Conservation (phyloP, 257 asterid species). For the Salvia hispanica region DNA sequence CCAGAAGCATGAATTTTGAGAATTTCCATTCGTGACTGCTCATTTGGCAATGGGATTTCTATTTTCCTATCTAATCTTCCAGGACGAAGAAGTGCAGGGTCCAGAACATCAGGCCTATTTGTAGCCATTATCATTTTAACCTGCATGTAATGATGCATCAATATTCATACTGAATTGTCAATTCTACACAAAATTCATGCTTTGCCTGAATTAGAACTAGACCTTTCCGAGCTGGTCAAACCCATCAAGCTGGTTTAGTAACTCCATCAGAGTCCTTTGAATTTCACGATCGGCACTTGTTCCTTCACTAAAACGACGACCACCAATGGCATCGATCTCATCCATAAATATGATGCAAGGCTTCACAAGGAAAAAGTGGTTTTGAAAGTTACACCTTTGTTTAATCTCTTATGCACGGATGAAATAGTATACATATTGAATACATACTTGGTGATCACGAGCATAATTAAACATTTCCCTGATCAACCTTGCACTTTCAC, state of each 20-base stretch:
- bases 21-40: slow-evolving; percentile 90
- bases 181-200: slow-evolving; percentile 1
- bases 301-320: slow-evolving; percentile 96
- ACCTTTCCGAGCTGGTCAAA: slow-evolving; percentile 99
- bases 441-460: slow-evolving; percentile 91
- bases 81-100: slow-evolving; percentile 97
- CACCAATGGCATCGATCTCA: slow-evolving; percentile 97
- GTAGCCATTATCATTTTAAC: slow-evolving; percentile 99
- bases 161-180: neutral
- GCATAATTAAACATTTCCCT: slow-evolving; percentile 96
- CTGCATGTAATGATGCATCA: slow-evolving; percentile 43
- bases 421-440: slow-evolving; percentile 2
- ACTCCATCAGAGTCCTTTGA: slow-evolving; percentile 95
- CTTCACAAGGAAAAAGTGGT: slow-evolving; percentile 39
- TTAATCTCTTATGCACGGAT: neutral
- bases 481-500: slow-evolving; percentile 91
- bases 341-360: slow-evolving; percentile 99
- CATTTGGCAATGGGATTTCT: slow-evolving; percentile 94
- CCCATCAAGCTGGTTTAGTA: slow-evolving; percentile 94
- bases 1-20: slow-evolving; percentile 95
- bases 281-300: slow-evolving; percentile 99
- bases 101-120: slow-evolving; percentile 91
- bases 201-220: slow-evolving; percentile 14
- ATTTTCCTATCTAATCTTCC: slow-evolving; percentile 95
- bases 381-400: slow-evolving; percentile 15